Percentiles rank a stretch among this genome's conserved stretches.
phyloP scores from a whole-genome alignment of 768 basidiomycete genomes.

The Baorangia bicolor region DNA sequence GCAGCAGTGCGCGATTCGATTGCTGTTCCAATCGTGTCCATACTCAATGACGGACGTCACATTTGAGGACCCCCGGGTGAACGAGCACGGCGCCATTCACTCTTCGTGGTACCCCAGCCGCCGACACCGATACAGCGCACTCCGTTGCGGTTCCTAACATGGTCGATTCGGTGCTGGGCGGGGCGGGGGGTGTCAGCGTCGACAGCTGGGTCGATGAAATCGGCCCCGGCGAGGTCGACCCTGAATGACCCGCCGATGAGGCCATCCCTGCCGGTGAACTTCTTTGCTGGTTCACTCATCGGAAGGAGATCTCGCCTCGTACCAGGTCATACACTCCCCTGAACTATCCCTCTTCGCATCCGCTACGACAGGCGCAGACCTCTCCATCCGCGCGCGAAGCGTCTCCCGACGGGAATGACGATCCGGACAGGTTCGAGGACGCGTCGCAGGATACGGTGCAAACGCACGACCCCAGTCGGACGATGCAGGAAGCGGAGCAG shows the following conservation, averaged over 20 bases:
- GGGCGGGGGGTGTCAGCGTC: conserved; percentile 27
- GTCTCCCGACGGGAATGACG: conserved; percentile 10
- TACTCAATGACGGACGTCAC: too few species aligned
- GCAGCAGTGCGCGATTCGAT: too few species aligned
- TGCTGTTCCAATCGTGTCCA: too few species aligned
- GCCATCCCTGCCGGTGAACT: conserved; percentile 63
- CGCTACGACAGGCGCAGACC: conserved; percentile 34
- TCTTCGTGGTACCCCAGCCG: conserved; percentile 44
- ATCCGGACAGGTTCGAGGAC: conserved; percentile 9
- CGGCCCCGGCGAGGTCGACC: conserved; percentile 65
- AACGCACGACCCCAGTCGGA: conserved; percentile 9
- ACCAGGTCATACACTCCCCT: conserved; percentile 28
- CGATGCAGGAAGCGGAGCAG: conserved; percentile 34
- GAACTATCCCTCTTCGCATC: conserved; percentile 34
- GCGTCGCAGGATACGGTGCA: conserved; percentile 20
- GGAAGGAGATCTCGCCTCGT: conserved; percentile 35
- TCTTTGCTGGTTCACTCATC: conserved; percentile 65
- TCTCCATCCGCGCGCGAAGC: conserved; percentile 31
- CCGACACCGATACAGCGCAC: neutral
- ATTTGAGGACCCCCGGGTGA: too few species aligned
- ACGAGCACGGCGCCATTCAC: too few species aligned
- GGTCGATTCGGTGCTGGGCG: conserved; percentile 21
- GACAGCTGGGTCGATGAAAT: conserved; percentile 46
- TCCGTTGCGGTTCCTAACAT: conserved; percentile 21
- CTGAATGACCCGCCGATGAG: conserved; percentile 60